A percentile compares a stretch with the other conserved stretches of the same genome.
Conservation (phyloP, 2,329 filamentous ascomycete genomes). For the Aureobasidium sp. region DNA sequence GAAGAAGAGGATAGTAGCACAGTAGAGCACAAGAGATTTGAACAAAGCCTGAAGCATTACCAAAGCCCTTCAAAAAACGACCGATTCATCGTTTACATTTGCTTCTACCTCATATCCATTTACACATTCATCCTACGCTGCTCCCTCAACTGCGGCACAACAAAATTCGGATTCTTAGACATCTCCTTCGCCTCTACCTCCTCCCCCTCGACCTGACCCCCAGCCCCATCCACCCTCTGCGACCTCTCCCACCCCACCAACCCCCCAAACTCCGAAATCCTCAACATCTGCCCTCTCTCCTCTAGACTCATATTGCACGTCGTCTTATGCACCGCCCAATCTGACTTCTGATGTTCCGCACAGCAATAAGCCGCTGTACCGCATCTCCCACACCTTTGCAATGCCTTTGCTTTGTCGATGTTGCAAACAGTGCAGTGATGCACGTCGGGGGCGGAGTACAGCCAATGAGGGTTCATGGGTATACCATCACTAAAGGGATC, state of each 20-base stretch:
- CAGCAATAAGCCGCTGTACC: conserved; percentile 23
- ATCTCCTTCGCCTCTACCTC: neutral
- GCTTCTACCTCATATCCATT: neutral
- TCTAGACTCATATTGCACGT: conserved; percentile 20
- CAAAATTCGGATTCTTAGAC: conserved; percentile 5
- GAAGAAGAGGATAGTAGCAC: no score
- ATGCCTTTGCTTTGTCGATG: neutral
- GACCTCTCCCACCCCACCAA: conserved; percentile 15
- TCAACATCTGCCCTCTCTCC: conserved; percentile 21
- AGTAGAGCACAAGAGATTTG: no score
- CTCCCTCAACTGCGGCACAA: neutral
- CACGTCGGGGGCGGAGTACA: conserved; percentile 18
- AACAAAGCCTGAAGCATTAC: no score
- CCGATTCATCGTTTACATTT: no score
- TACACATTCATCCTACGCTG: neutral
- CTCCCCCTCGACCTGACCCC: neutral
- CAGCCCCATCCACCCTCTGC: neutral
- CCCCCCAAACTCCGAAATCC: conserved; percentile 18
- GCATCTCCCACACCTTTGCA: conserved; percentile 20
- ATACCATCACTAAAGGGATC: conserved; percentile 21
- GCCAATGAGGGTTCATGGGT: conserved; percentile 21
- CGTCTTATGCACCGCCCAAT: conserved; percentile 22
- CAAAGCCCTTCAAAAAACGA: no score
- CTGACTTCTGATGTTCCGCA: conserved; percentile 17
- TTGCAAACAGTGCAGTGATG: conserved; percentile 18